Evolutionary conservation across 2,329 filamentous ascomycete species (phyloP).

Genomic region (Penicillium sp.): DNA sequence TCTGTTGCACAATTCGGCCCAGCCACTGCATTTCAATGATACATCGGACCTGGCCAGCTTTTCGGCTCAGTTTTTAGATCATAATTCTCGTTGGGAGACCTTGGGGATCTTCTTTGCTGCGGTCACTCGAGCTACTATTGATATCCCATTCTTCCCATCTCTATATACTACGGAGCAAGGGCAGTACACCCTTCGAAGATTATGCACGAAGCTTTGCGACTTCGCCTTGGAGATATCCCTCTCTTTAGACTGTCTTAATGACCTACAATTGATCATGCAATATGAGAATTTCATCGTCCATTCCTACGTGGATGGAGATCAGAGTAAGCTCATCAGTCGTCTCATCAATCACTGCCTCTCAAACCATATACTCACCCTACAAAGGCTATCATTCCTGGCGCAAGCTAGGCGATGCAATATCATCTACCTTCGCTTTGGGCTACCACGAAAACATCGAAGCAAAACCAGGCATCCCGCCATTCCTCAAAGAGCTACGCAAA

Average conservation of each 20-base stretch:
- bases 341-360: neutral
- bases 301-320: slow-evolving; percentile 46
- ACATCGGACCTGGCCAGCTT: slow-evolving; percentile 18
- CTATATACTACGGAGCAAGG: slow-evolving; percentile 31
- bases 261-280: slow-evolving; percentile 47
- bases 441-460: slow-evolving; percentile 45
- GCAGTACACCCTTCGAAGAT: slow-evolving; percentile 26
- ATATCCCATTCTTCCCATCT: slow-evolving; percentile 30
- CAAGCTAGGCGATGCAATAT: slow-evolving; percentile 48
- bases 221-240: slow-evolving; percentile 40
- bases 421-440: slow-evolving; percentile 48
- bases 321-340: slow-evolving; percentile 35
- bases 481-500: slow-evolving; percentile 42
- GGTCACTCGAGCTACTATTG: slow-evolving; percentile 36
- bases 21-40: slow-evolving; percentile 16
- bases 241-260: slow-evolving; percentile 40
- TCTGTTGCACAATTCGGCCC: slow-evolving; percentile 23
- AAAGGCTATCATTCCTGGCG: slow-evolving; percentile 49
- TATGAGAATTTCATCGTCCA: slow-evolving; percentile 51
- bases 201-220: slow-evolving; percentile 34
- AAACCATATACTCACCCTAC: neutral
- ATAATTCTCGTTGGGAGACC: slow-evolving; percentile 41
- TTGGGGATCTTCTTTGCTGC: slow-evolving; percentile 41
- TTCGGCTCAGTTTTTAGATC: slow-evolving; percentile 25
- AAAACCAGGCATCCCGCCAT: slow-evolving; percentile 30